Evolutionary conservation across 1,284 basidiomycete genomes (phyloP).

Genomic region (Irpex sp.): DNA sequence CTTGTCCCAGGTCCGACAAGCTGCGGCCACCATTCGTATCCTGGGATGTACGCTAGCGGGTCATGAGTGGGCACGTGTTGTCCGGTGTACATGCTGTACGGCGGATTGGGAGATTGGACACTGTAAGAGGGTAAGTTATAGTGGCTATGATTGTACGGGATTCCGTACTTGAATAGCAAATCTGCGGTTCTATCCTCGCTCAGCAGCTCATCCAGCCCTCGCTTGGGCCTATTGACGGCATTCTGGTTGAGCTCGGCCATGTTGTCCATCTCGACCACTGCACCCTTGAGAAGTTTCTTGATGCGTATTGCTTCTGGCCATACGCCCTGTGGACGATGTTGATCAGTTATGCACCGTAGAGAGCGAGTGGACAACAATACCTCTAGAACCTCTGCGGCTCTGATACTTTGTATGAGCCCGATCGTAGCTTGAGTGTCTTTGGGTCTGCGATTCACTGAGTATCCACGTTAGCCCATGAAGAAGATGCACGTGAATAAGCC

Average conservation of each 20-base stretch:
- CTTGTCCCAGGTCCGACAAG: conserved; percentile 13
- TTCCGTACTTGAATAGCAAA: conserved; percentile 48
- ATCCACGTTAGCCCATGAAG: background rate
- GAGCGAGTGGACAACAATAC: conserved; percentile 33
- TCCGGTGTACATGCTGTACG: background rate
- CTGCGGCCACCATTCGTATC: conserved; percentile 73
- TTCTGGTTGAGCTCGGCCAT: conserved; percentile 28
- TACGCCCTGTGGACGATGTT: conserved; percentile 23
- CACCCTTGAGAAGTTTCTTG: conserved; percentile 68
- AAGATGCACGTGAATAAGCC: background rate
- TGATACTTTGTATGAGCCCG: conserved; percentile 65
- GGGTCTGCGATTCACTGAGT: conserved; percentile 63
- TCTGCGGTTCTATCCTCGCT: conserved; percentile 49
- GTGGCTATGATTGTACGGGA: conserved; percentile 47
- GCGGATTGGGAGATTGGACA: background rate
- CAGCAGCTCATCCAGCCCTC: conserved; percentile 64
- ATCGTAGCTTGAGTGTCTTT: conserved; percentile 64
- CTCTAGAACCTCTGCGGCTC: conserved; percentile 69
- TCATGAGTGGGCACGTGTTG: background rate
- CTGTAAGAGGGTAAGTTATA: conserved; percentile 39
- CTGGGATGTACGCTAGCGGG: conserved; percentile 32
- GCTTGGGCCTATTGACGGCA: conserved; percentile 45
- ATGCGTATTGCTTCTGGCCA: conserved; percentile 78
- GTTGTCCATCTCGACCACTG: conserved; percentile 52
- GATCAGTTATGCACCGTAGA: too few relatives aligned